Evolutionary conservation across 2,329 filamentous ascomycete genomes (phyloP).

Genomic region (Verticillium nubilum): DNA sequence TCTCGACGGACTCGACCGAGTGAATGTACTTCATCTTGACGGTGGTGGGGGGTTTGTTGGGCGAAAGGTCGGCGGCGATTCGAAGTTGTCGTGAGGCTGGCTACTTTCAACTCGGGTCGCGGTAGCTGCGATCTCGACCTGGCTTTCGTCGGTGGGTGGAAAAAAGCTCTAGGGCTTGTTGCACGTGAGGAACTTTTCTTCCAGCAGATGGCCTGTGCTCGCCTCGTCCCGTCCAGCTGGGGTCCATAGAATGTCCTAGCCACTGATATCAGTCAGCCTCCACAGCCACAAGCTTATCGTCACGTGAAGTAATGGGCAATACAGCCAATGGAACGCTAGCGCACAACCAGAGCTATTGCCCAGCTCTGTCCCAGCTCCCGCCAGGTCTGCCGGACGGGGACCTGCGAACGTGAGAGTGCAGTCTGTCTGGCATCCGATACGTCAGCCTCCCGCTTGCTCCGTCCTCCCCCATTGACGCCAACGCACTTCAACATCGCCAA

Average conservation of each 20-base stretch:
- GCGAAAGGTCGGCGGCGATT: slow-evolving; percentile 12
- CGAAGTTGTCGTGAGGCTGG: slow-evolving; percentile 11
- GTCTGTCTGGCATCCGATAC: background rate
- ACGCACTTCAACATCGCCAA: background rate
- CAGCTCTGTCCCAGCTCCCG: background rate
- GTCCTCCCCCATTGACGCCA: background rate
- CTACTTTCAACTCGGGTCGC: slow-evolving; percentile 1
- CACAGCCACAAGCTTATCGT: background rate
- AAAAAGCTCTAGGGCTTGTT: slow-evolving; percentile 38
- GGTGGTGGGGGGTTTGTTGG: slow-evolving; percentile 40
- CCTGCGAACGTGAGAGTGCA: background rate
- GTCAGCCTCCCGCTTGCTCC: background rate
- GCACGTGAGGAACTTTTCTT: slow-evolving; percentile 26
- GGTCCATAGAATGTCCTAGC: too few relatives aligned
- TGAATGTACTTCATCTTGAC: slow-evolving; percentile 99
- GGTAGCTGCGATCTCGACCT: slow-evolving; percentile 8
- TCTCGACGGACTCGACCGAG: slow-evolving; percentile 89
- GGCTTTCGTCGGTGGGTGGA: slow-evolving; percentile 25
- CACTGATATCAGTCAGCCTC: background rate
- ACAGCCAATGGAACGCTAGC: background rate
- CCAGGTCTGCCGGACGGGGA: background rate
- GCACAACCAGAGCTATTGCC: background rate
- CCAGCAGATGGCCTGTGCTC: background rate
- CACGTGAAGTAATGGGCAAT: background rate
- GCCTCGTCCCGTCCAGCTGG: background rate